These are phyloP conservation scores for Flaveria ramosissima DNA, from an alignment of 129 eudicot genomes.

Conservation along the genomic window DNA sequence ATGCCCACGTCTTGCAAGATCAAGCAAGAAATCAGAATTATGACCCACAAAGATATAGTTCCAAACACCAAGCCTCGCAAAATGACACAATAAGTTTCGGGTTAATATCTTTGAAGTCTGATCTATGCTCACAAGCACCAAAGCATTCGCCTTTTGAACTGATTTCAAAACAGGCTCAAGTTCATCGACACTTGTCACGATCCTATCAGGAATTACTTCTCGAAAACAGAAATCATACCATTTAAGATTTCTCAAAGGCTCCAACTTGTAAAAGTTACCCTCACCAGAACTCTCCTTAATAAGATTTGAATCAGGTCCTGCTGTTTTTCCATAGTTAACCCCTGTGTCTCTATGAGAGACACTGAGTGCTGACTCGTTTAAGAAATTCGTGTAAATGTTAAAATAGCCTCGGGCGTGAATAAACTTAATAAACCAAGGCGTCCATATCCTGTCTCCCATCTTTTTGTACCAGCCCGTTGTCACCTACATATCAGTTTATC, in stretches of 20 bases:
- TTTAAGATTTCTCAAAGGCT: constrained; percentile 65
- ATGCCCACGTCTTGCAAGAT: constrained; percentile 85
- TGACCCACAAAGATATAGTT: constrained; percentile 71
- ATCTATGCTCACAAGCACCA: constrained; percentile 56
- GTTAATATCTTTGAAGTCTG: constrained; percentile 42
- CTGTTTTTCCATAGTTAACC: constrained; percentile 91
- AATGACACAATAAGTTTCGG: constrained; percentile 78
- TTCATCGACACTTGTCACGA: constrained; percentile 49
- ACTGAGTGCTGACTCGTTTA: constrained; percentile 77
- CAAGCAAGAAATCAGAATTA: constrained; percentile 49
- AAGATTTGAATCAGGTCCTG: constrained; percentile 85
- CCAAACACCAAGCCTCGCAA: constrained; percentile 58
- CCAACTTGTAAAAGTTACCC: constrained; percentile 42
- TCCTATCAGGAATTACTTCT: constrained; percentile 63
- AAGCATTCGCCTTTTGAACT: constrained; percentile 46
- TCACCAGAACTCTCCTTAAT: constrained; percentile 52
- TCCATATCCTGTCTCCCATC: constrained; percentile 93
- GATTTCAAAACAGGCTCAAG: constrained; percentile 50
- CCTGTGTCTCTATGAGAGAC: constrained; percentile 91
- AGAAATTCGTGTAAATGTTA: constrained; percentile 76
- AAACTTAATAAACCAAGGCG: constrained; percentile 95
- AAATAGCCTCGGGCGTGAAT: constrained; percentile 78
- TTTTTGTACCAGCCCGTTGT: constrained; percentile 92
- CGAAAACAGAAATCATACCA: constrained; percentile 94
- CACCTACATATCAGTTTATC: constrained; percentile 50